A percentile compares a stretch with the other conserved stretches of the same genome.
Conservation (phyloP, 345 rosid genomes). For the Ceriops zippeliana region DNA sequence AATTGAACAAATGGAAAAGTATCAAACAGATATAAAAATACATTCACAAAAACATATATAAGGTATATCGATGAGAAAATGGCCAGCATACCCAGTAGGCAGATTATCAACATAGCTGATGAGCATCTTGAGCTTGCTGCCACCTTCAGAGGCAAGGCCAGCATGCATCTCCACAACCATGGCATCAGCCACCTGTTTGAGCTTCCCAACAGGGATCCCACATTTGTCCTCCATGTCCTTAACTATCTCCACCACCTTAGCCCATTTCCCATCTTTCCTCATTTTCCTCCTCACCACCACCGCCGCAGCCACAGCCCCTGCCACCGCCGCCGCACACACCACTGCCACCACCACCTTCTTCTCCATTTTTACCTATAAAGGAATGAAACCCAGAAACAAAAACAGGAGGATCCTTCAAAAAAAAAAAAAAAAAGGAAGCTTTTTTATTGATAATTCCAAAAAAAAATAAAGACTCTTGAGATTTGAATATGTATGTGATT, state of each 20-base stretch:
- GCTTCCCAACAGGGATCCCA: slow-evolving; percentile 55
- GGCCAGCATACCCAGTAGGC: slow-evolving; percentile 66
- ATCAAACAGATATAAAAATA: neutral
- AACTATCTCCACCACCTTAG: slow-evolving; percentile 60
- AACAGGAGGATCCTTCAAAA: neutral
- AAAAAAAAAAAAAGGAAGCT: too few species aligned
- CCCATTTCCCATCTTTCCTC: slow-evolving; percentile 60
- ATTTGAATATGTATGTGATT: too few species aligned
- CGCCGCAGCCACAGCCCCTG: slow-evolving; percentile 51
- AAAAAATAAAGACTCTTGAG: too few species aligned
- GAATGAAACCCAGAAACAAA: slow-evolving; percentile 10
- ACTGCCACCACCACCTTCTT: slow-evolving; percentile 58
- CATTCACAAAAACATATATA: neutral
- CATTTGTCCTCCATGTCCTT: slow-evolving; percentile 73
- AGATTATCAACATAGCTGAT: slow-evolving; percentile 91
- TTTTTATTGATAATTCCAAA: too few species aligned
- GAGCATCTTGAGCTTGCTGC: slow-evolving; percentile 95
- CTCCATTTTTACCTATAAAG: slow-evolving; percentile 36
- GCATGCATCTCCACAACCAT: slow-evolving; percentile 99
- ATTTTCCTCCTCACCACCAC: slow-evolving; percentile 53
- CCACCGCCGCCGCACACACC: slow-evolving; percentile 21
- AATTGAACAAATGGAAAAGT: neutral
- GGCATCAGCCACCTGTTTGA: slow-evolving; percentile 85
- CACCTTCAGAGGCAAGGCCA: slow-evolving; percentile 95
- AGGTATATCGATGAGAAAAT: neutral